Evolutionary conservation across 768 basidiomycete genomes (phyloP), one percentile per base, ranked within the genome.

Genomic region (Omphalotus guepiniiformis): DNA sequence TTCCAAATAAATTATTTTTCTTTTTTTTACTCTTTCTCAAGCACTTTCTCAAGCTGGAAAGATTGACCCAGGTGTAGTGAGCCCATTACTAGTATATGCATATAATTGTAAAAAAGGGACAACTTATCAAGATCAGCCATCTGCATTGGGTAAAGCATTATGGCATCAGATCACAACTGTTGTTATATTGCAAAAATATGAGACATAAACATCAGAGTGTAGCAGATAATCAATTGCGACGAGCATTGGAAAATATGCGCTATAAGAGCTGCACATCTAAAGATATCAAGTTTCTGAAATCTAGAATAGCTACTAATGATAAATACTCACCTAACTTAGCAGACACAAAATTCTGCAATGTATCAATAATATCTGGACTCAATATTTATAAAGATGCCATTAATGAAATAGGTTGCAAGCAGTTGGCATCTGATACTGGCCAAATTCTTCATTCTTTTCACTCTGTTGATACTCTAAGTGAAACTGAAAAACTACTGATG

Each of bases 121-220:
- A n/a, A n/a, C n/a, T n/a, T n/a, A n/a, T n/a, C n/a, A n/a, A n/a
- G n/a, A n/a, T n/a, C n/a, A n/a, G n/a, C n/a, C n/a, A n/a, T n/a
- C n/a, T 25, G 37, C 40, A 12, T 38, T 57, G 47, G 49, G 47
- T 47, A 38, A 49, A 40, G 49, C 51, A 16, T 12, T 59, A 7
- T 61, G 59, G 59, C 52, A 54, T 37, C 58, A 56, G 19, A 43
- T 61, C n/a, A 55, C 54, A 12, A 58, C 58, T 3, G 58, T 54
- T 2, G 54, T 61, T 0, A 51, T 45, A 2, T 39, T 52, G 29
- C 18, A 23, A 51, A 41, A 58, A 62, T 41, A 53, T 61, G 60
- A 15, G 60, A 25, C 59, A 60, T 28, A 51, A 21, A 32, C 27
- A 36, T 22, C 43, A 52, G 30, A 39, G 34, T n/a, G 11, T 9